A percentile compares a stretch with the other conserved stretches of the same genome.
phyloP scores from a whole-genome alignment of 176 grass and related monocot species.

The Elaeis guineensis region DNA sequence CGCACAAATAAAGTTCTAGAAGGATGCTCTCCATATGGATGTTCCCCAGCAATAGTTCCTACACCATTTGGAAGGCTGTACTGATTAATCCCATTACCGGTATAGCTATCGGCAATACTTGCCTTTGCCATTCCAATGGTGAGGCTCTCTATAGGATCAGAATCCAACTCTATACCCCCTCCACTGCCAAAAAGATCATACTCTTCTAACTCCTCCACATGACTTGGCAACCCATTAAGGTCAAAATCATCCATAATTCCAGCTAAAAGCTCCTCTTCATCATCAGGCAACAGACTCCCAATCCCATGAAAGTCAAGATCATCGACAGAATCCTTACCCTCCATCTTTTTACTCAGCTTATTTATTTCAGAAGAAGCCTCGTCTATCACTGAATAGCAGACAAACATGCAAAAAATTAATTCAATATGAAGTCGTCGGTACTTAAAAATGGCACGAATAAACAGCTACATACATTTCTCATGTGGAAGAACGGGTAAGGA shows the following conservation, averaged over 20 bases:
- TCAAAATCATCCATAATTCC: slow-evolving; percentile 61
- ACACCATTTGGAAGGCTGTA: slow-evolving; percentile 47
- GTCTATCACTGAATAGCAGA: slow-evolving; percentile 33
- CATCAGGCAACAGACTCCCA: slow-evolving; percentile 50
- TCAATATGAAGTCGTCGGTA: not conserved
- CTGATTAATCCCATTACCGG: slow-evolving; percentile 50
- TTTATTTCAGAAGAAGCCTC: slow-evolving; percentile 32
- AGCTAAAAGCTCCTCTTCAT: slow-evolving; percentile 68
- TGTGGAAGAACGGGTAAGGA: slow-evolving; percentile 72
- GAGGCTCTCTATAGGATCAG: slow-evolving; percentile 55
- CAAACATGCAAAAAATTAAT: not conserved
- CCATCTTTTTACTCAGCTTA: slow-evolving; percentile 26
- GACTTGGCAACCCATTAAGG: slow-evolving; percentile 16
- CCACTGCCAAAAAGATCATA: slow-evolving; percentile 77
- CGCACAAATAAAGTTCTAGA: slow-evolving; percentile 96
- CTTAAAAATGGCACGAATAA: too few species aligned
- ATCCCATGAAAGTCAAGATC: slow-evolving; percentile 57
- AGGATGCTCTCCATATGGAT: slow-evolving; percentile 89
- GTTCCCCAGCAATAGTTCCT: slow-evolving; percentile 66
- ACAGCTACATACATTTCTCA: slow-evolving; percentile 40
- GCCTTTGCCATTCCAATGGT: slow-evolving; percentile 43
- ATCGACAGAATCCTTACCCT: slow-evolving; percentile 42
- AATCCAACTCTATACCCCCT: slow-evolving; percentile 88
- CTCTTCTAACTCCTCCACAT: slow-evolving; percentile 58
- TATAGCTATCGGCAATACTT: slow-evolving; percentile 46